A percentile compares a stretch with the other conserved stretches of the same genome.
Evolutionary conservation across 257 asterid species (phyloP).

Genomic region (Ophiorrhiza pumila): DNA sequence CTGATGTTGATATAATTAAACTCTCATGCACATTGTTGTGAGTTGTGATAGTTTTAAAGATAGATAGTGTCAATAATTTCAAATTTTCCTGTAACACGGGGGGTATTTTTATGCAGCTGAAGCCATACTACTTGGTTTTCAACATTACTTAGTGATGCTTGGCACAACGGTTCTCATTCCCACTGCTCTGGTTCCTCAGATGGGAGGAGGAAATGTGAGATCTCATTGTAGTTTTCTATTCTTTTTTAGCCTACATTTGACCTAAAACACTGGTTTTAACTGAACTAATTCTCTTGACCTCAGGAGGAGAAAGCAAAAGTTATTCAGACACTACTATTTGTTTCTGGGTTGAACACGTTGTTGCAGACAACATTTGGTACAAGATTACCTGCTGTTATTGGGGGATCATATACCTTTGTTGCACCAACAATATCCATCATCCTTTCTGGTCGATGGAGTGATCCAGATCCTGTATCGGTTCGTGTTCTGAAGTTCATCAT

Average conservation of each 20-base stretch:
- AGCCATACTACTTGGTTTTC: conserved; percentile 89
- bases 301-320: conserved; percentile 89
- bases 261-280: background rate
- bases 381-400: conserved; percentile 80
- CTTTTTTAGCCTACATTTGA: background rate
- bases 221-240: conserved; percentile 14
- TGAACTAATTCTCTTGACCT: conserved; percentile 6
- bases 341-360: conserved; percentile 76
- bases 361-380: conserved; percentile 76
- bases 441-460: conserved; percentile 80
- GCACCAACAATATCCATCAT: conserved; percentile 90
- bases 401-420: conserved; percentile 85
- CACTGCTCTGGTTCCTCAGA: conserved; percentile 80
- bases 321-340: conserved; percentile 77
- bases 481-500: conserved; percentile 14
- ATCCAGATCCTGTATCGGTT: conserved; percentile 77
- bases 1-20: background rate
- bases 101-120: conserved; percentile 53
- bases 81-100: conserved; percentile 1
- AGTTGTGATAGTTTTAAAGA: background rate
- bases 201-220: conserved; percentile 94
- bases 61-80: background rate
- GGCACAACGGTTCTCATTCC: conserved; percentile 80
- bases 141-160: conserved; percentile 82
- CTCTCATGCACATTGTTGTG: too few species aligned